These are phyloP conservation scores for Cicer pinnatifidum DNA, from an alignment of 306 rosid species.

Conservation along the genomic window DNA sequence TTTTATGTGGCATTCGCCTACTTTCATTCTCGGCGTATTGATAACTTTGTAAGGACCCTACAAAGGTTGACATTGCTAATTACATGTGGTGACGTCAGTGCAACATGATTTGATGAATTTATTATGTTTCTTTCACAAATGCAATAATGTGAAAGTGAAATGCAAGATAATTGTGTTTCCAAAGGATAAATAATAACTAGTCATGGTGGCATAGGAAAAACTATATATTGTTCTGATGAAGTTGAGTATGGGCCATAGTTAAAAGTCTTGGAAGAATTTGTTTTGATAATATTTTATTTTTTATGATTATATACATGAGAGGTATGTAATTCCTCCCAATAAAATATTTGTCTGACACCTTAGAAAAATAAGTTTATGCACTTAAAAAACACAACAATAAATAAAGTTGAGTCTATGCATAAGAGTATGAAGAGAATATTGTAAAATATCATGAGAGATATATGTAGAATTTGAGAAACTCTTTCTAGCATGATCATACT, in stretches of 20 bases:
- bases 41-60: background rate
- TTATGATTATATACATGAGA: background rate
- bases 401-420: background rate
- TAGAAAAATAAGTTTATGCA: background rate
- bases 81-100: background rate
- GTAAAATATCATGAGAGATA: background rate
- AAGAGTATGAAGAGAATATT: background rate
- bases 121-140: background rate
- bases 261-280: background rate
- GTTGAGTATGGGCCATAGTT: background rate
- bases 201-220: background rate
- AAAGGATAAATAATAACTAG: background rate
- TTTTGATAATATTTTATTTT: background rate
- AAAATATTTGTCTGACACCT: background rate
- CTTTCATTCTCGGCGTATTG: background rate
- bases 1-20: background rate
- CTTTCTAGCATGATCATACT: background rate
- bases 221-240: background rate
- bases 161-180: background rate
- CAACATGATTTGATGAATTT: background rate
- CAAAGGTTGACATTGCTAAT: background rate
- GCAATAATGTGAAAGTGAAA: background rate
- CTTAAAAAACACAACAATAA: background rate
- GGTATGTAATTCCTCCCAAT: background rate
- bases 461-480: background rate